Conservation (phyloP, 2,329 filamentous ascomycete genomes). For the Colletotrichum orchidophilum region DNA sequence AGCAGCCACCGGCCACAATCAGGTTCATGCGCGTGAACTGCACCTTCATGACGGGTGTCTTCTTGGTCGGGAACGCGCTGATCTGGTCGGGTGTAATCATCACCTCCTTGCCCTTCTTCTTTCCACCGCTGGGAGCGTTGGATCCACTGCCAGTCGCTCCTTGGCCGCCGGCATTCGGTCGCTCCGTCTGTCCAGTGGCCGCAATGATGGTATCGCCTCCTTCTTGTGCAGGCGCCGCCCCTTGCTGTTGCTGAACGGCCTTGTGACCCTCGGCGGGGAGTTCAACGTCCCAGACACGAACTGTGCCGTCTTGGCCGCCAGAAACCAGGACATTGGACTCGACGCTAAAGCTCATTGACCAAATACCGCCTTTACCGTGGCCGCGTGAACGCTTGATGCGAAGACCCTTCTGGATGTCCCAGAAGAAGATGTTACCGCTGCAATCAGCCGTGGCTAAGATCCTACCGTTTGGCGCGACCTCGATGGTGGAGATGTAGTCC, state of each 20-base stretch:
- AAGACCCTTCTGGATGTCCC: conserved; percentile 89
- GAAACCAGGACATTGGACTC: conserved; percentile 92
- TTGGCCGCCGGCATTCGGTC: conserved; percentile 38
- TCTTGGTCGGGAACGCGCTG: conserved; percentile 94
- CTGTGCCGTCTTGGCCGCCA: conserved; percentile 89
- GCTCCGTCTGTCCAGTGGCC: conserved; percentile 42
- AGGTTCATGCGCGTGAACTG: conserved; percentile 96
- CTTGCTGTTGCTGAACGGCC: conserved; percentile 47
- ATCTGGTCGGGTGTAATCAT: conserved; percentile 94
- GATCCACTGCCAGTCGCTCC: conserved; percentile 39
- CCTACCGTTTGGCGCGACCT: conserved; percentile 88
- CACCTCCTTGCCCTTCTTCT: conserved; percentile 90
- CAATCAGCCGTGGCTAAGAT: conserved; percentile 91
- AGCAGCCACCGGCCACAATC: conserved; percentile 83
- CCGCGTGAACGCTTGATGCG: conserved; percentile 93
- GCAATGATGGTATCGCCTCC: conserved; percentile 42
- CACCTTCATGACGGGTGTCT: conserved; percentile 92
- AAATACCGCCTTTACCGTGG: conserved; percentile 92
- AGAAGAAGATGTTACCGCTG: conserved; percentile 89
- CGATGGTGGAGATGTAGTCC: conserved; percentile 84
- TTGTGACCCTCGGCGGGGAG: conserved; percentile 73
- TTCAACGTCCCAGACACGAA: conserved; percentile 92
- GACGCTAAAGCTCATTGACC: conserved; percentile 91
- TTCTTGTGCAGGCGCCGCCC: conserved; percentile 36
- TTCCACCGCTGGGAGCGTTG: conserved; percentile 45